A percentile compares a stretch with the other conserved stretches of the same genome.
phyloP scores from a whole-genome alignment of 2,329 filamentous ascomycete genomes.

The Fusarium drepaniforme region DNA sequence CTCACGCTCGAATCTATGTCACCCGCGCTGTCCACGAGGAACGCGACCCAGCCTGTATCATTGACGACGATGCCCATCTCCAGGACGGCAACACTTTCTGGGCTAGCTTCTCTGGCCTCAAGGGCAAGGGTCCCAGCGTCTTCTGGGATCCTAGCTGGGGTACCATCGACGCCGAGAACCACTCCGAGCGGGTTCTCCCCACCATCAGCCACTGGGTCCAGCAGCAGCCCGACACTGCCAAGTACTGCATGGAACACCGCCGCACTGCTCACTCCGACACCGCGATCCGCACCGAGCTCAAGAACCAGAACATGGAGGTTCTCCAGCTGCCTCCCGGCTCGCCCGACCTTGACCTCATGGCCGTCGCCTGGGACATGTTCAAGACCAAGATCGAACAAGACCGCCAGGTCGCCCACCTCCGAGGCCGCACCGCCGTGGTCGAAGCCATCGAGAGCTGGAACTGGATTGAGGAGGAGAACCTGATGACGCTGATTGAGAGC shows the following conservation, averaged over 20 bases:
- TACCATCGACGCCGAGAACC: neutral
- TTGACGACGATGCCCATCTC: neutral
- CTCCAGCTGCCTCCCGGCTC: constrained; percentile 25
- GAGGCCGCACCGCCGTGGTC: neutral
- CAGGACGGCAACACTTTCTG: neutral
- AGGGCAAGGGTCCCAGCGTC: constrained; percentile 17
- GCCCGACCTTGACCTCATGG: constrained; percentile 27
- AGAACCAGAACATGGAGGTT: neutral
- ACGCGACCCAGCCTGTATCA: constrained; percentile 15
- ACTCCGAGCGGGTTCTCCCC: constrained; percentile 8
- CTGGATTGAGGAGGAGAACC: neutral
- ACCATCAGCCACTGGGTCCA: constrained; percentile 6
- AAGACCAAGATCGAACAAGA: constrained; percentile 5
- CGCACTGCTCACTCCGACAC: neutral
- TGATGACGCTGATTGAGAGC: constrained; percentile 11
- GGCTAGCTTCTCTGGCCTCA: constrained; percentile 20
- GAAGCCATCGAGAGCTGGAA: constrained; percentile 10
- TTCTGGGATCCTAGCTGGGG: constrained; percentile 13
- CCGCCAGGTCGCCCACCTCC: neutral
- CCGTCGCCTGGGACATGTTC: constrained; percentile 12
- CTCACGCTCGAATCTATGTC: constrained; percentile 11
- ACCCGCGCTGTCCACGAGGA: constrained; percentile 23
- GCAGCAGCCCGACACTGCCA: neutral
- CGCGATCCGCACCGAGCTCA: constrained; percentile 10
- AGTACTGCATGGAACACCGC: constrained; percentile 12